Percentiles rank a stretch among this genome's conserved stretches.
Evolutionary conservation across 805 yeast species (phyloP).

Genomic region (Kuraishia floccosa): DNA sequence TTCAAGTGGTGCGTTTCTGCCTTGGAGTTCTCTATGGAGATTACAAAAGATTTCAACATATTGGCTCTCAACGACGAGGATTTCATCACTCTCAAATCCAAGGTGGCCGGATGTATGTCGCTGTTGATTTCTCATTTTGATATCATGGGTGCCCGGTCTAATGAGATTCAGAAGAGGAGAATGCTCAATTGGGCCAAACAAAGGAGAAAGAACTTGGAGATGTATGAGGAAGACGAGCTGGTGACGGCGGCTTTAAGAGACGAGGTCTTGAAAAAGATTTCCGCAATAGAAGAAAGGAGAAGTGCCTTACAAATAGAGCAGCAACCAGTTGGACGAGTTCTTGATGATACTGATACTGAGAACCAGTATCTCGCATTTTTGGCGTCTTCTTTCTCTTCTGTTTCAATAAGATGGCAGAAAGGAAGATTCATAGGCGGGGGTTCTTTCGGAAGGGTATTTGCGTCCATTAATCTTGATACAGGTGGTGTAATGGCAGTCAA

Average conservation of each 20-base stretch:
- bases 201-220: conserved; percentile 43
- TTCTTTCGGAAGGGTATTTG: conserved; percentile 87
- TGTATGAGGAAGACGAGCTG: conserved; percentile 41
- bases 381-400: conserved; percentile 81
- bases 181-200: conserved; percentile 37
- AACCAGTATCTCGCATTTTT: conserved; percentile 77
- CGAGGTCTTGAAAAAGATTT: conserved; percentile 56
- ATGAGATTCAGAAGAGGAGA: conserved; percentile 48
- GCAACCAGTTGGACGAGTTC: conserved; percentile 69
- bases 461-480: conserved; percentile 85
- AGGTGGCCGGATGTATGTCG: conserved; percentile 92
- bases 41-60: conserved; percentile 85
- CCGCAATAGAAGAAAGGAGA: conserved; percentile 49
- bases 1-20: conserved; percentile 96
- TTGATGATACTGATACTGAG: conserved; percentile 80
- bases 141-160: conserved; percentile 95
- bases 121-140: conserved; percentile 90
- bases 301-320: conserved; percentile 27
- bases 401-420: conserved; percentile 95
- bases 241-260: conserved; percentile 50
- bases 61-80: conserved; percentile 69
- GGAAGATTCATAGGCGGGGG: conserved; percentile 93
- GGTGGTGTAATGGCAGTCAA: conserved; percentile 97
- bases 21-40: conserved; percentile 89
- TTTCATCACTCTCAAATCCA: conserved; percentile 57